Conservation (phyloP, 1,284 basidiomycete genomes). For the Austropuccinia psidii region DNA sequence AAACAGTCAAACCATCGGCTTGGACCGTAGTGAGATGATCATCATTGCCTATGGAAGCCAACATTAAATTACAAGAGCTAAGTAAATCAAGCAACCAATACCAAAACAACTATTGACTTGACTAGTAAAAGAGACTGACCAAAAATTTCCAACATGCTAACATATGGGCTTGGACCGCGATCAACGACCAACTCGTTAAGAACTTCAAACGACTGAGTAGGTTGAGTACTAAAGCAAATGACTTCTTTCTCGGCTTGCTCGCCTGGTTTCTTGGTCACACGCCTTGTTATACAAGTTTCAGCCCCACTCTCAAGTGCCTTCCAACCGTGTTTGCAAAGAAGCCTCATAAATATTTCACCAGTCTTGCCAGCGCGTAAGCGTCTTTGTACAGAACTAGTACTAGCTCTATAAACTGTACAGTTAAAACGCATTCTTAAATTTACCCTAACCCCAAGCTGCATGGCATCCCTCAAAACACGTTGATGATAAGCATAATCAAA, state of each 20-base stretch:
- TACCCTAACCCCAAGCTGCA: constrained; percentile 90
- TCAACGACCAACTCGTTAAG: constrained; percentile 97
- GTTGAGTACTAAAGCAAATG: constrained; percentile 91
- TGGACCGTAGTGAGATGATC: constrained; percentile 99
- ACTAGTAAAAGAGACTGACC: constrained; percentile 62
- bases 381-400: constrained; percentile 48
- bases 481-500: constrained; percentile 88
- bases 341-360: constrained; percentile 89
- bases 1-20: constrained; percentile 90
- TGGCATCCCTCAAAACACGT: constrained; percentile 75
- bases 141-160: constrained; percentile 90
- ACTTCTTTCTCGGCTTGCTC: constrained; percentile 71
- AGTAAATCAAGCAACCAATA: background rate
- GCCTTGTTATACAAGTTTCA: constrained; percentile 47
- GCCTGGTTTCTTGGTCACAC: constrained; percentile 43
- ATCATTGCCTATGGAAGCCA: constrained; percentile 78
- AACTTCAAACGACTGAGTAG: constrained; percentile 95
- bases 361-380: constrained; percentile 75
- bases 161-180: constrained; percentile 93
- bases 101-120: too few species aligned
- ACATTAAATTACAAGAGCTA: too few species aligned
- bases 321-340: constrained; percentile 80
- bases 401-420: constrained; percentile 90
- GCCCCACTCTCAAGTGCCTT: constrained; percentile 75
- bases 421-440: constrained; percentile 99